Percentiles rank a stretch among this genome's conserved stretches.
Evolutionary conservation across 192 early-diverging fungal genomes (phyloP).

Genomic region (Geosiphon pyriformis): DNA sequence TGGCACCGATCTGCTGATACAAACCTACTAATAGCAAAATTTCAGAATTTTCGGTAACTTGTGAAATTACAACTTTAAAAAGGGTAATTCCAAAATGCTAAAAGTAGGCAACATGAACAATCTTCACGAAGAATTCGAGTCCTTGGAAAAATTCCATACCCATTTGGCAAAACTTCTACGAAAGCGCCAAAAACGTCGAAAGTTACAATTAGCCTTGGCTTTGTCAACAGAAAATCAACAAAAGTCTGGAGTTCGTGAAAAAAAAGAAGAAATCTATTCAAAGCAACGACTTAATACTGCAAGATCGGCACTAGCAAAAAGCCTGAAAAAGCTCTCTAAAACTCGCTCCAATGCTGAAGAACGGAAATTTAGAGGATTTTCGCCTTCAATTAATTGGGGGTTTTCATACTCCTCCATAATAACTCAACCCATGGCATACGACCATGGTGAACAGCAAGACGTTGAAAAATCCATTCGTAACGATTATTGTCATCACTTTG

Average conservation of each 20-base stretch:
- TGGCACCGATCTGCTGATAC: too few relatives aligned
- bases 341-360: neutral
- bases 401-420: neutral
- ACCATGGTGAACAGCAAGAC: neutral
- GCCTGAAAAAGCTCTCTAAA: neutral
- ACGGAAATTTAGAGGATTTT: too few relatives aligned
- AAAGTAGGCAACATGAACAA: too few relatives aligned
- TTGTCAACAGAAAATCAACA: neutral
- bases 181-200: slow-evolving; percentile 15
- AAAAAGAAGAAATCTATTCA: neutral
- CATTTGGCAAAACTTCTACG: slow-evolving; percentile 2
- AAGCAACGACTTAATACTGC: neutral
- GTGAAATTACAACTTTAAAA: too few relatives aligned
- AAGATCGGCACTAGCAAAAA: neutral
- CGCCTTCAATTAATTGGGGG: too few relatives aligned
- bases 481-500: slow-evolving; percentile 56
- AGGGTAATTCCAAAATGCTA: too few relatives aligned
- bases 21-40: too few relatives aligned
- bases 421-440: neutral
- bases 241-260: neutral
- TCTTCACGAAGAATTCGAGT: neutral
- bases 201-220: neutral
- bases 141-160: slow-evolving; percentile 1
- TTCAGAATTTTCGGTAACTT: too few relatives aligned
- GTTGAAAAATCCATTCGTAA: slow-evolving; percentile 31